A percentile compares a stretch with the other conserved stretches of the same genome.
These are phyloP conservation scores for Chaetomidium leptoderma DNA, from an alignment of 495 filamentous ascomycete genomes.

Conservation along the genomic window DNA sequence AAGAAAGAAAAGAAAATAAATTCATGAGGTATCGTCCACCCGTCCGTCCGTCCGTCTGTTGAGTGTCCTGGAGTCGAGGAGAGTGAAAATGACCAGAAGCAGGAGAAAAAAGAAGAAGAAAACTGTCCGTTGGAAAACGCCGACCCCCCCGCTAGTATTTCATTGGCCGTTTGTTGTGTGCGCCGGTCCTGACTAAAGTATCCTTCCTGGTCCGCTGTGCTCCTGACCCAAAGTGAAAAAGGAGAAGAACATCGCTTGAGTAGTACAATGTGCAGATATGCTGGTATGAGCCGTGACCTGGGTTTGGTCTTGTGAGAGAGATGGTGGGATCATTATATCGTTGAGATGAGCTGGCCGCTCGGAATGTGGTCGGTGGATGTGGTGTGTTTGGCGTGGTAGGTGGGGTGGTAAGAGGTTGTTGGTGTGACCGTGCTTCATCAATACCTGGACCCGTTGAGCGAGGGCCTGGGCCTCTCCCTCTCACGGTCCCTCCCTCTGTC, in stretches of 20 bases:
- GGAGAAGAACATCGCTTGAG: background rate
- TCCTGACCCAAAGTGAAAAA: background rate
- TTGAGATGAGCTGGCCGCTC: background rate
- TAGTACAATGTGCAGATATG: constrained; percentile 1
- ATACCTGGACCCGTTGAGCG: constrained; percentile 5
- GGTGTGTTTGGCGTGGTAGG: background rate
- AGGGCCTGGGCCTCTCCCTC: background rate
- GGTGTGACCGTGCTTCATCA: background rate
- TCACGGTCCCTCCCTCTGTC: constrained; percentile 10
- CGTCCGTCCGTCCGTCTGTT: background rate
- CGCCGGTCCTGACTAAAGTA: background rate
- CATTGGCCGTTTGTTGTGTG: background rate
- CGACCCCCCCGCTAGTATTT: background rate
- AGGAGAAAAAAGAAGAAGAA: constrained; percentile 2
- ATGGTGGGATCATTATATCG: background rate
- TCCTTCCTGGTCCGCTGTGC: background rate
- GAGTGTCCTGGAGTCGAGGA: background rate
- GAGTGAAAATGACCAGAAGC: background rate
- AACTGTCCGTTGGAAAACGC: background rate
- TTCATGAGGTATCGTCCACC: constrained; percentile 5
- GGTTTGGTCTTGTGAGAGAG: background rate
- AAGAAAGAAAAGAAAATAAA: background rate
- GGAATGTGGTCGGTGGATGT: background rate
- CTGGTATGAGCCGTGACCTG: background rate
- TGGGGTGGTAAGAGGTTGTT: background rate